phyloP scores from a whole-genome alignment of 805 yeast genomes.

The Barnettozyma botsteinii region DNA sequence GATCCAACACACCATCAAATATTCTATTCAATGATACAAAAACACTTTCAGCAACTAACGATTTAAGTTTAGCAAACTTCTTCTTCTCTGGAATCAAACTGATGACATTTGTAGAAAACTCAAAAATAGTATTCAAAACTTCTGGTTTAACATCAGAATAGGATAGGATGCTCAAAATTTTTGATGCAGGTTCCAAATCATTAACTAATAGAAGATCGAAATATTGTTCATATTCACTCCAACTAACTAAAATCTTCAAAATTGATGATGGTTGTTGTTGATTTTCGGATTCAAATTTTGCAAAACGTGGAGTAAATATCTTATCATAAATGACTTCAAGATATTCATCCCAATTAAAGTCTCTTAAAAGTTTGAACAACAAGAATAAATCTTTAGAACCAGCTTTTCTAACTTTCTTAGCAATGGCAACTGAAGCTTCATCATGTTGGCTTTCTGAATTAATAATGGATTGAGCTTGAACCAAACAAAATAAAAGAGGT shows the following conservation, averaged over 20 bases:
- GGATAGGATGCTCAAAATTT: constrained; percentile 50
- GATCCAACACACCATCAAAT: constrained; percentile 32
- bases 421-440: constrained; percentile 27
- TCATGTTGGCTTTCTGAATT: constrained; percentile 14
- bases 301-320: constrained; percentile 61
- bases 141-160: constrained; percentile 58
- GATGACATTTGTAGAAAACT: constrained; percentile 45
- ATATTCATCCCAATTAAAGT: constrained; percentile 51
- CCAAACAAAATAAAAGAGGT: constrained; percentile 37
- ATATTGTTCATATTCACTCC: constrained; percentile 46
- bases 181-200: constrained; percentile 45
- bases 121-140: constrained; percentile 51
- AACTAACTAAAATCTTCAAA: constrained; percentile 54
- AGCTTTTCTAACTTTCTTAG: constrained; percentile 55
- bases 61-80: constrained; percentile 44
- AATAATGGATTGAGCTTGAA: constrained; percentile 44
- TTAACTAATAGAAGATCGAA: constrained; percentile 50
- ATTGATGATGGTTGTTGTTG: constrained; percentile 78
- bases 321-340: constrained; percentile 44
- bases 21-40: constrained; percentile 45
- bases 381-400: constrained; percentile 61
- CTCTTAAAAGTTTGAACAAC: constrained; percentile 50
- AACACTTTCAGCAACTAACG: constrained; percentile 53
- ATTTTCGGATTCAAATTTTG: constrained; percentile 66
- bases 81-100: constrained; percentile 34